phyloP scores from a whole-genome alignment of 768 basidiomycete species.

The Dentipellis fragilis region DNA sequence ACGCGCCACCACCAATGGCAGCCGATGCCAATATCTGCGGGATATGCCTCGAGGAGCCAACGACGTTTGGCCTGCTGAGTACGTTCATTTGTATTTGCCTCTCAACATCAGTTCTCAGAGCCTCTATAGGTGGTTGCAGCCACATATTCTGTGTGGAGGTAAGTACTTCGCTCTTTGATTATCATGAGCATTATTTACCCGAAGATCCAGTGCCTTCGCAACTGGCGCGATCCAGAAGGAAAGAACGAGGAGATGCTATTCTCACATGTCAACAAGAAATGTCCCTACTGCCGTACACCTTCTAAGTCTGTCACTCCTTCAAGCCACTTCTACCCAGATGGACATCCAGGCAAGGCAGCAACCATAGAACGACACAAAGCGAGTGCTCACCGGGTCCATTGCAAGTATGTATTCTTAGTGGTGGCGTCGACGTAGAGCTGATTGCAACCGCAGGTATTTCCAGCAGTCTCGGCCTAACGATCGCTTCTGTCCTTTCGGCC shows the following conservation, averaged over 20 bases:
- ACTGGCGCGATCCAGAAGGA: slow-evolving; percentile 59
- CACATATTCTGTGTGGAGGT: slow-evolving; percentile 74
- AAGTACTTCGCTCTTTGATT: slow-evolving; percentile 12
- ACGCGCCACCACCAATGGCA: slow-evolving; percentile 16
- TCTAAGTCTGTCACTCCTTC: slow-evolving; percentile 70
- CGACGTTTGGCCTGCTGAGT: slow-evolving; percentile 62
- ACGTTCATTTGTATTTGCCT: slow-evolving; percentile 4
- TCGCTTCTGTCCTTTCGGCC: slow-evolving; percentile 69
- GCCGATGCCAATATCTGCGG: slow-evolving; percentile 47
- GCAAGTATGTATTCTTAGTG: slow-evolving; percentile 38
- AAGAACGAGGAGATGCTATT: slow-evolving; percentile 40
- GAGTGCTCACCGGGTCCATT: slow-evolving; percentile 63
- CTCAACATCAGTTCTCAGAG: not conserved
- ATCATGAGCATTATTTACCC: not conserved
- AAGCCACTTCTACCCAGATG: slow-evolving; percentile 51
- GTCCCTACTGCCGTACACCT: slow-evolving; percentile 63
- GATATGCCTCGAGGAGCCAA: slow-evolving; percentile 69
- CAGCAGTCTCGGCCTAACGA: slow-evolving; percentile 33
- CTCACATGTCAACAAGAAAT: slow-evolving; percentile 61
- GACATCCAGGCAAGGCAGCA: slow-evolving; percentile 39
- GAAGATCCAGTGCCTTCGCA: slow-evolving; percentile 54
- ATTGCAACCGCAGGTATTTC: slow-evolving; percentile 42
- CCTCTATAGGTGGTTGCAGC: slow-evolving; percentile 52
- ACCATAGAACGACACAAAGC: slow-evolving; percentile 51
- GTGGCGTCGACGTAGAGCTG: not conserved